Evolutionary conservation across 225 moss, liverwort and hornwort species (phyloP).

Genomic region (Sphagnum contortum): DNA sequence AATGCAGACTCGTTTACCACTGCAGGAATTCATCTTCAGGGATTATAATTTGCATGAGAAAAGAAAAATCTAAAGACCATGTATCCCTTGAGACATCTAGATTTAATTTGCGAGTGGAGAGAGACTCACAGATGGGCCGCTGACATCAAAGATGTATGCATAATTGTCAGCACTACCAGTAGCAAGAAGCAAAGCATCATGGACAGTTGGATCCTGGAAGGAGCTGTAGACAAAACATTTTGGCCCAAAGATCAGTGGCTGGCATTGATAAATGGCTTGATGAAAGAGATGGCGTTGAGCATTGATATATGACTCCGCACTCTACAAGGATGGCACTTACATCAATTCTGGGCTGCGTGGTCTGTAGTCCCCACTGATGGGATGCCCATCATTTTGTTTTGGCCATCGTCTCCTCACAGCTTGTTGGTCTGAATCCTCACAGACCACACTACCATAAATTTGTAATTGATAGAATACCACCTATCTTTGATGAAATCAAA

Average conservation of each 20-base stretch:
- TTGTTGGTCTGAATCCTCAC: constrained; percentile 43
- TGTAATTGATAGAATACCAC: neutral
- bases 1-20: too few relatives aligned
- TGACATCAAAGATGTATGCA: constrained; percentile 78
- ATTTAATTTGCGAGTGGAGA: neutral
- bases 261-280: too few relatives aligned
- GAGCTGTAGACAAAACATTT: constrained; percentile 13
- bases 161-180: constrained; percentile 85
- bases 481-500: neutral
- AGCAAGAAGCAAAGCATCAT: constrained; percentile 66
- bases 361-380: constrained; percentile 68
- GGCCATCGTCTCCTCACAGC: constrained; percentile 73
- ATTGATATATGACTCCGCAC: neutral
- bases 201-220: constrained; percentile 55
- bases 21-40: too few relatives aligned
- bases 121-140: constrained; percentile 78
- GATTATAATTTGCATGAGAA: too few relatives aligned
- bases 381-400: constrained; percentile 50
- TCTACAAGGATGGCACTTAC: constrained; percentile 15
- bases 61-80: too few relatives aligned
- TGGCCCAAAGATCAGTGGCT: too few relatives aligned
- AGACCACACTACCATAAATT: neutral
- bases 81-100: neutral
- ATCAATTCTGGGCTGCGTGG: constrained; percentile 58
- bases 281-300: too few relatives aligned